Evolutionary conservation across 2,329 filamentous ascomycete species (phyloP).

Genomic region (Septoria petroselini): DNA sequence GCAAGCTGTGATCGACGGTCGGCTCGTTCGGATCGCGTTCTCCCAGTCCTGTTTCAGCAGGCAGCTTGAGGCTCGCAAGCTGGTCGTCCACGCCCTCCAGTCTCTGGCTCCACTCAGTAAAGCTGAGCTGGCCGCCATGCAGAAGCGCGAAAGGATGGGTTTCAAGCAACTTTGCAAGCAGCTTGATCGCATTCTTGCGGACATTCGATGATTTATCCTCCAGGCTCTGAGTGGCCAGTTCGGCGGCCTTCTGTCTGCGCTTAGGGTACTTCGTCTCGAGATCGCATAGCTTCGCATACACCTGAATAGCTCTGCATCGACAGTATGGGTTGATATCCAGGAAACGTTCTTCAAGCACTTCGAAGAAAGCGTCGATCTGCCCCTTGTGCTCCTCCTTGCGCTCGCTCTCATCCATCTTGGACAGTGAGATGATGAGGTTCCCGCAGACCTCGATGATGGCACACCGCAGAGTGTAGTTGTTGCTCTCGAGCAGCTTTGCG

Average conservation of each 20-base stretch:
- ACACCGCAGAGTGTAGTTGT: constrained; percentile 92
- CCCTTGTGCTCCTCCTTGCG: constrained; percentile 88
- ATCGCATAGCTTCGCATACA: constrained; percentile 87
- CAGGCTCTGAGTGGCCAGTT: constrained; percentile 81
- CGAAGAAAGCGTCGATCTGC: constrained; percentile 94
- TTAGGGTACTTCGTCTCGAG: constrained; percentile 96
- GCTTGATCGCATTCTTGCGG: constrained; percentile 87
- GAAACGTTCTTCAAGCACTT: constrained; percentile 93
- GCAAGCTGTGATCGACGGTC: constrained; percentile 70
- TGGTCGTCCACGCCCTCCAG: constrained; percentile 80
- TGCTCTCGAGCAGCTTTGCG: constrained; percentile 91
- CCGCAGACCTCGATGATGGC: constrained; percentile 96
- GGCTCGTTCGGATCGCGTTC: constrained; percentile 61
- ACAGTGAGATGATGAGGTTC: constrained; percentile 87
- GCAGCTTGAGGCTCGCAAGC: constrained; percentile 75
- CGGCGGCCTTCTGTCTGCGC: constrained; percentile 78
- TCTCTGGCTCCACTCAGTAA: constrained; percentile 79
- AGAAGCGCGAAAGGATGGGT: constrained; percentile 92
- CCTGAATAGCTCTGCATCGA: constrained; percentile 84
- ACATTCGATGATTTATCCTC: constrained; percentile 99
- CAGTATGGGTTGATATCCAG: constrained; percentile 96
- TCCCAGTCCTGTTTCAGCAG: constrained; percentile 72
- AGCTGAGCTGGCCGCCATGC: constrained; percentile 80
- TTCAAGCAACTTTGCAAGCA: constrained; percentile 81
- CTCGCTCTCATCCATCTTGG: constrained; percentile 74